phyloP scores from a whole-genome alignment of 208 protist genomes.

The Phytomonas serpens region DNA sequence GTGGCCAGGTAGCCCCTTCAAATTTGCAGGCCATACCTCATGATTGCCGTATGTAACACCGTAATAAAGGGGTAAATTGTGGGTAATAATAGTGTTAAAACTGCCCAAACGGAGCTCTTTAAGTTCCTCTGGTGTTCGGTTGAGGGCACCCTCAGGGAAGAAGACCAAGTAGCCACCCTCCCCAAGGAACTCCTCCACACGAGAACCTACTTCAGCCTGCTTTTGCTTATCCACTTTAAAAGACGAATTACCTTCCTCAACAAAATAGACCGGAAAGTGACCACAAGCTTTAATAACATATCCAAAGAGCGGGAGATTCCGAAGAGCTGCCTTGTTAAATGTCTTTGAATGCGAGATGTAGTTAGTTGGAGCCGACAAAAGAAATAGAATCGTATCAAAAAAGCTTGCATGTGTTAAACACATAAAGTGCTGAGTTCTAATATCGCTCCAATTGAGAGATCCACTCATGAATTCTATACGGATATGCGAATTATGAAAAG shows the following conservation, averaged over 20 bases:
- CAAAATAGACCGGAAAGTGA: conserved; percentile 84
- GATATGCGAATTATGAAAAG: conserved; percentile 49
- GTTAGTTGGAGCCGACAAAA: conserved; percentile 37
- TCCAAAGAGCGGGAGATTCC: conserved; percentile 68
- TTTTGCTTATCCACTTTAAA: conserved; percentile 79
- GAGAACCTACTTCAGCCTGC: conserved; percentile 52
- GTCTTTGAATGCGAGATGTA: conserved; percentile 56
- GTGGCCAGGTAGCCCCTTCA: conserved; percentile 56
- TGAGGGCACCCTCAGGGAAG: conserved; percentile 82
- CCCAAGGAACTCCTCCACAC: conserved; percentile 48
- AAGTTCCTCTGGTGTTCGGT: conserved; percentile 68
- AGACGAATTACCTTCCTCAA: conserved; percentile 25
- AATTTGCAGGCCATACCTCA: conserved; percentile 58
- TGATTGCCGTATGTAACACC: conserved; percentile 71
- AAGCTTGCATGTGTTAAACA: conserved; percentile 82
- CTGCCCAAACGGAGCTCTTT: conserved; percentile 78
- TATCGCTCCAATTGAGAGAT: conserved; percentile 38
- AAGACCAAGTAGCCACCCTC: conserved; percentile 62
- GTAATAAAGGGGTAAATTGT: conserved; percentile 65
- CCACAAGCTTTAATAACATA: conserved; percentile 54
- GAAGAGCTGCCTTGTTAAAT: conserved; percentile 64
- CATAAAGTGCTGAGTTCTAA: conserved; percentile 44
- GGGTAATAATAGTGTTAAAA: conserved; percentile 58
- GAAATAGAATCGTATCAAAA: conserved; percentile 75
- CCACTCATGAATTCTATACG: conserved; percentile 45